Evolutionary conservation across 257 asterid species (phyloP).

Genomic region (Nicotiana sylvestris): DNA sequence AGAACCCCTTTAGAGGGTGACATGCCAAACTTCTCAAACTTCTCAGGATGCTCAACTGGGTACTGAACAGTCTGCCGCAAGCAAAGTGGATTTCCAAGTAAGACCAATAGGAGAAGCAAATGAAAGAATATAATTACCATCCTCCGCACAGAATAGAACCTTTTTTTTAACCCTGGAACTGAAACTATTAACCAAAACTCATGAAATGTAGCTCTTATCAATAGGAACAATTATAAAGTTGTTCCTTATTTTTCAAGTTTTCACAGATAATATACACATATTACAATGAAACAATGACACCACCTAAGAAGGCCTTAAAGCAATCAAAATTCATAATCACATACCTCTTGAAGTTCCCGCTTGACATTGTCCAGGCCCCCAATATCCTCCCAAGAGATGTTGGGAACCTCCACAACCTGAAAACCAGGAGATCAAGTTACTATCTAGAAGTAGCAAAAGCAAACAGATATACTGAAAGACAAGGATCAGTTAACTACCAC

Average conservation of each 20-base stretch:
- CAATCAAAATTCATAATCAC: background rate
- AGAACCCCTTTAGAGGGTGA: constrained; percentile 95
- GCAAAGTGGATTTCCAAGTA: constrained; percentile 14
- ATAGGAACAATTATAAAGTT: background rate
- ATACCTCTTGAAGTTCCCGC: constrained; percentile 95
- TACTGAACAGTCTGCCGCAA: constrained; percentile 74
- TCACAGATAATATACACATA: background rate
- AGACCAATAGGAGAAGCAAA: background rate
- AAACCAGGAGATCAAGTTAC: background rate
- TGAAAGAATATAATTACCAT: background rate
- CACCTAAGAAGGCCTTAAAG: background rate
- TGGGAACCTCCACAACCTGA: constrained; percentile 94
- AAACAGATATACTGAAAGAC: background rate
- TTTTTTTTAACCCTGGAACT: background rate
- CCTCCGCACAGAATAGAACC: background rate
- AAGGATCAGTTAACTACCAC: background rate
- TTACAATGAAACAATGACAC: background rate
- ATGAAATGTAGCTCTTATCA: background rate
- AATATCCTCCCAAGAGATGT: constrained; percentile 73
- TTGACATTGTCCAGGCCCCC: constrained; percentile 91
- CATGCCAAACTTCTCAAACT: constrained; percentile 93
- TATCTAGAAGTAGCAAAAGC: background rate
- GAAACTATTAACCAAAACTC: background rate
- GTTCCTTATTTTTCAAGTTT: background rate
- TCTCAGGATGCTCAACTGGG: constrained; percentile 97